Base-by-base conservation (phyloP, 306 rosid species). In the Trifolium subterraneum region DNA sequence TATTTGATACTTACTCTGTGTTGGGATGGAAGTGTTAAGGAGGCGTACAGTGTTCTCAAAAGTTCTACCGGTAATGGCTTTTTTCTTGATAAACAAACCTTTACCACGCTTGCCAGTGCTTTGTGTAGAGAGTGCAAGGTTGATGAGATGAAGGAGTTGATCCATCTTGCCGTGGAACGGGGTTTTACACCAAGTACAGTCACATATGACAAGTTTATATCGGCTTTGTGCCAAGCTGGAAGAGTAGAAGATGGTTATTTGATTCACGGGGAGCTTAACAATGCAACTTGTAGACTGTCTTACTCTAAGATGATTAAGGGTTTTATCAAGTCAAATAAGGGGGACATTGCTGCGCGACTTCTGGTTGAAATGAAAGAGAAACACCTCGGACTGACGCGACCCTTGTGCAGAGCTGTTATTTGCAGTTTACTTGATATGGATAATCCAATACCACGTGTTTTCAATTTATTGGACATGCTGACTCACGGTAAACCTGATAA, bases 121-220 rank as follows among this genome's bases (percentile, higher is more conserved):
- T 68, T 93, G 69, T 86, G 84, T 77, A 79, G 82, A 78, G 85
- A 81, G 77, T 59, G 87, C 63, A 89, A 73, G 85, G 73, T 91
- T 27, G 91, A 88, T 38, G 89, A 85, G 90, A 91, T 91, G 92
- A 87, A 84, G 81, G 85, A 90, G 76, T 78, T 93, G 90, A 79
- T 93, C 65, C 12, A 70, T 48, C 81, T 84, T 81, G 86, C 96
- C 25, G 80, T 81, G 64, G 83, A 54, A 63, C 67, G 74, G 80
- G 76, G 85, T 50, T 23, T 77, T 65, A 56, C 72, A 77, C 97
- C 85, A 10, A 76, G 67, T 72, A 12, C 20, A 20, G 38, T 70
- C 23, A 56, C 48, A 1, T 89, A 73, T 78, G 85, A 84, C 36
- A 86, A 71, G 80, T 82, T 81, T 70, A 80, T 89, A 79, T 51